Evolutionary conservation across 495 filamentous ascomycete species (phyloP), one percentile per base, ranked within the genome.

Genomic region (Annulohypoxylon bovei): DNA sequence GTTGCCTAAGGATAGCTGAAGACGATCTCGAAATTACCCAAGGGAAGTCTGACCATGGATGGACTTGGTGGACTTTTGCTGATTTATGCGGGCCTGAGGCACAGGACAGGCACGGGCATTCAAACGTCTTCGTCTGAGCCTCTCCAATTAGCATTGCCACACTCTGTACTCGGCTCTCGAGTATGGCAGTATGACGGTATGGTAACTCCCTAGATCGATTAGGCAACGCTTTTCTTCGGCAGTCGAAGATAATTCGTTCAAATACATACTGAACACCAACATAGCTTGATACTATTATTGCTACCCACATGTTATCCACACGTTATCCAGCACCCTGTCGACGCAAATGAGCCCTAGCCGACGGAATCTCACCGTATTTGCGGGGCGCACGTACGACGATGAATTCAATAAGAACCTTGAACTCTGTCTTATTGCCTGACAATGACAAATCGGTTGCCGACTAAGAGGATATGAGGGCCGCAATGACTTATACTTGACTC

Each of bases 361-460:
- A 56, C 64, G 59, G 55, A 68, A 72, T 68, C 70, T 72, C 35
- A 72, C 64, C 70, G 65, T 47, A 71, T 65, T 50, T 72, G 65
- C 60, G 70, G 69, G 59, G 59, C 59, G 0, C 18, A 32, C 53
- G 27, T 39, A 40, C 33, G 20, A 57, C 46, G n/a, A 50, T 33
- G 53, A 49, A 33, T 28, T 65, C 27, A 39, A 65, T 56, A 16
- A 47, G 20, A 30, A 33, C 33, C 20, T n/a, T 12, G 20, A 30
- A 33, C 33, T 33, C 23, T 12, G 8, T 23, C 49, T 40, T 39
- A 12, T 42, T 40, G 14, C 22, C 22, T 30, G 30, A 35, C 59
- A 55, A 33, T 30, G 30, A 35, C 59, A 55, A 33, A 55, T 16
- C 52, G 12, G 25, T 18, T 5, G 22, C 12, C 9, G 3, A 12